A percentile compares a stretch with the other conserved stretches of the same genome.
phyloP scores from a whole-genome alignment of 768 basidiomycete species.

The Podaxis sp. region DNA sequence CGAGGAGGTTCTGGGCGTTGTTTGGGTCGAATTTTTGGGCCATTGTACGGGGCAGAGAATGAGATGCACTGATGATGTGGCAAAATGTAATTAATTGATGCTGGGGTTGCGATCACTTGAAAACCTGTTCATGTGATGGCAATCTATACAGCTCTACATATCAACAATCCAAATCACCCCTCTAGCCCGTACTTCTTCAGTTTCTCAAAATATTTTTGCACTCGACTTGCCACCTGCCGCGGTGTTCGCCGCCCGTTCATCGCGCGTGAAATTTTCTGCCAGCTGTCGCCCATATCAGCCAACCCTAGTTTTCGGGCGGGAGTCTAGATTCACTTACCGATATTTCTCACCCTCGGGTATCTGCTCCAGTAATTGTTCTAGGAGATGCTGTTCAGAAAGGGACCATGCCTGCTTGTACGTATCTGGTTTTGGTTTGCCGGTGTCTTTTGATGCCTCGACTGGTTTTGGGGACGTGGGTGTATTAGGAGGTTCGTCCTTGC shows the following conservation, averaged over 20 bases:
- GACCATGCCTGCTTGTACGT: conserved; percentile 88
- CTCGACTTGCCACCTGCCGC: conserved; percentile 83
- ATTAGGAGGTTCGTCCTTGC: not conserved
- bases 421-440: conserved; percentile 51
- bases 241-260: conserved; percentile 79
- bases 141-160: conserved; percentile 11
- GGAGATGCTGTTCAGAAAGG: conserved; percentile 69
- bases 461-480: conserved; percentile 4
- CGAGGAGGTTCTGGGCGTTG: conserved; percentile 86
- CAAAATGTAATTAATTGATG: conserved; percentile 8
- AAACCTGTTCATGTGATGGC: conserved; percentile 14
- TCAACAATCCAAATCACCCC: conserved; percentile 9
- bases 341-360: conserved; percentile 78
- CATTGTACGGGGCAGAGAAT: conserved; percentile 28
- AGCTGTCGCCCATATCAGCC: conserved; percentile 37
- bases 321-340: conserved; percentile 41
- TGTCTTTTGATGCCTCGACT: conserved; percentile 11
- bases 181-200: conserved; percentile 64
- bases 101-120: conserved; percentile 1
- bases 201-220: conserved; percentile 88
- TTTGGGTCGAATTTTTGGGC: conserved; percentile 76
- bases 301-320: not conserved
- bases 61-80: conserved; percentile 19
- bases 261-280: conserved; percentile 78
- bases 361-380: conserved; percentile 71